Evolutionary conservation across 2,329 filamentous ascomycete genomes (phyloP).

Genomic region (Aspergillus thermomutatus): DNA sequence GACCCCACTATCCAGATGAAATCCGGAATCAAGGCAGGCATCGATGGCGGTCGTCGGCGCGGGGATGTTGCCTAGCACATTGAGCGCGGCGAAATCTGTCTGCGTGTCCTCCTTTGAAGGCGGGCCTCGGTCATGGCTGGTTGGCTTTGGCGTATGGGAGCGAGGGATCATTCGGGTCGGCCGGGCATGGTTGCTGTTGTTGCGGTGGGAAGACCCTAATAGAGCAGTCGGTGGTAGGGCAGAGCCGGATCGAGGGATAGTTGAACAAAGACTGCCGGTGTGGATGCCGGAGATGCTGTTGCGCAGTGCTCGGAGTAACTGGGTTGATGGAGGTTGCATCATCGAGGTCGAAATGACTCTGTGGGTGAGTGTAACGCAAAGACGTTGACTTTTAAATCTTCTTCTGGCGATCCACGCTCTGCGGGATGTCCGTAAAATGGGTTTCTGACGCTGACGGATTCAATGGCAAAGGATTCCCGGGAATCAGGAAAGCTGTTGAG

Average conservation of each 20-base stretch:
- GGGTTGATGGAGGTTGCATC: slow-evolving; percentile 41
- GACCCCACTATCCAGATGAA: slow-evolving; percentile 78
- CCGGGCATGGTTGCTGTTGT: slow-evolving; percentile 24
- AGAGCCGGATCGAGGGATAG: slow-evolving; percentile 7
- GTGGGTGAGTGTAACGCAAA: neutral
- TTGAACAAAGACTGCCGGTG: slow-evolving; percentile 11
- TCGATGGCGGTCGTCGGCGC: slow-evolving; percentile 80
- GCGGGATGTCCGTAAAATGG: neutral
- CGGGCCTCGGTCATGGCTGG: slow-evolving; percentile 57
- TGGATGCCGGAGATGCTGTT: slow-evolving; percentile 24
- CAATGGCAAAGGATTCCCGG: neutral
- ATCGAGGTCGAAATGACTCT: neutral
- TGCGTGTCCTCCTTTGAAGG: slow-evolving; percentile 60
- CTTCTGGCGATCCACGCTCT: neutral
- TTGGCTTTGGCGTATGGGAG: slow-evolving; percentile 34
- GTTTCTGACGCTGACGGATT: neutral
- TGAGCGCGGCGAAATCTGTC: slow-evolving; percentile 70
- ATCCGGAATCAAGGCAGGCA: slow-evolving; percentile 76
- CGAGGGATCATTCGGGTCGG: slow-evolving; percentile 32
- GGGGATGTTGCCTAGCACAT: slow-evolving; percentile 74
- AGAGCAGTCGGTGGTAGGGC: slow-evolving; percentile 4
- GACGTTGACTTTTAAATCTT: neutral
- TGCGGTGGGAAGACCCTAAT: slow-evolving; percentile 14
- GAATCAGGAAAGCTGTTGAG: neutral
- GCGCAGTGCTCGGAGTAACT: slow-evolving; percentile 42